phyloP scores from a whole-genome alignment of 345 rosid genomes.

The Bruguiera parviflora region DNA sequence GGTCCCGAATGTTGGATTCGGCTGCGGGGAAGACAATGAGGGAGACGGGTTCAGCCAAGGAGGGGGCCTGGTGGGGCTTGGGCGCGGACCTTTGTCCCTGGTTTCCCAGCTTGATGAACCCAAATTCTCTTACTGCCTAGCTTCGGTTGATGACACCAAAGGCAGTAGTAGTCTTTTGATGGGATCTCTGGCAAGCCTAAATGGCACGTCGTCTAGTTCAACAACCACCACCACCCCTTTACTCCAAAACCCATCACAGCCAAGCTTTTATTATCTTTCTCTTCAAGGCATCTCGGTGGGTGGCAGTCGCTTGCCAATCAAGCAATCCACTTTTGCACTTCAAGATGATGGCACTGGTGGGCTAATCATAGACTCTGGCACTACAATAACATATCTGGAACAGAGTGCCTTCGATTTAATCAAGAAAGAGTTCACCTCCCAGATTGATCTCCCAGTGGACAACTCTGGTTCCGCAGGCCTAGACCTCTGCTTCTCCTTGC shows the following conservation, averaged over 20 bases:
- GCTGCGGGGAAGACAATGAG: conserved; percentile 76
- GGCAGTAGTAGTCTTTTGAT: conserved; percentile 57
- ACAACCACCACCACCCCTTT: conserved; percentile 48
- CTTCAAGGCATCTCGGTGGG: conserved; percentile 88
- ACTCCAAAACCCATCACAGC: conserved; percentile 57
- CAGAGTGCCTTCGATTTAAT: conserved; percentile 46
- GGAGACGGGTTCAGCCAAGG: conserved; percentile 86
- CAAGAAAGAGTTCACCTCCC: conserved; percentile 49
- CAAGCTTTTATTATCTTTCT: conserved; percentile 85
- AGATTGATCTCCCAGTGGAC: conserved; percentile 46
- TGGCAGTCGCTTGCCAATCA: conserved; percentile 47
- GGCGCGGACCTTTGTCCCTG: conserved; percentile 71
- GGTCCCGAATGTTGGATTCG: conserved; percentile 58
- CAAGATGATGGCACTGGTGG: conserved; percentile 79
- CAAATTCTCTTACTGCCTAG: conserved; percentile 75
- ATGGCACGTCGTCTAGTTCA: background rate
- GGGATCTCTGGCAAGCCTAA: conserved; percentile 45
- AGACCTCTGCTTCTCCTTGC: conserved; percentile 72
- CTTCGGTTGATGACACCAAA: conserved; percentile 53
- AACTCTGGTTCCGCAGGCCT: conserved; percentile 61
- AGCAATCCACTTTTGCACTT: conserved; percentile 59
- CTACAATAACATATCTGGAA: conserved; percentile 76
- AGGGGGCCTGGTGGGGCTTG: conserved; percentile 86
- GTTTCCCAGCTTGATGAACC: conserved; percentile 75
- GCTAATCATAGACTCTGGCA: conserved; percentile 86